These are phyloP conservation scores for Globisporangium uncinulatum DNA, from an alignment of 352 stramenopile genomes.

Conservation along the genomic window DNA sequence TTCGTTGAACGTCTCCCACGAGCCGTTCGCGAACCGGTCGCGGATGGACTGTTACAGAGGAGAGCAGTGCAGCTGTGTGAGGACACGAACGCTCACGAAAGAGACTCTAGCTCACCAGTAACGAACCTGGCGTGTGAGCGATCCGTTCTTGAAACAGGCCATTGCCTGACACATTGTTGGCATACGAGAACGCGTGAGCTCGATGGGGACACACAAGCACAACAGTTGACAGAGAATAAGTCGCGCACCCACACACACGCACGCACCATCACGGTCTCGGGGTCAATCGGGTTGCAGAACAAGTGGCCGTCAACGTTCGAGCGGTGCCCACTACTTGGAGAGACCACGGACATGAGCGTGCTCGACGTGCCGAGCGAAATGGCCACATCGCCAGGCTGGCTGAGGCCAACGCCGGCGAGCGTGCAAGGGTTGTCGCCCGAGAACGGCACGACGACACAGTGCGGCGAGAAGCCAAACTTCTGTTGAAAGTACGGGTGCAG, in stretches of 20 bases:
- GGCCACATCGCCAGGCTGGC: conserved; percentile 41
- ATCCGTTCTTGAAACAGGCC: conserved; percentile 87
- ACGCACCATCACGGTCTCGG: conserved; percentile 51
- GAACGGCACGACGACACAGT: conserved; percentile 66
- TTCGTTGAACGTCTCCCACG: conserved; percentile 53
- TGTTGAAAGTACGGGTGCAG: conserved; percentile 60
- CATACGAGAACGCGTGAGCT: too few relatives aligned
- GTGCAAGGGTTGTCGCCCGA: conserved; percentile 82
- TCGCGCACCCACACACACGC: background rate
- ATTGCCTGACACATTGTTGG: conserved; percentile 69
- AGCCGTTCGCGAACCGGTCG: conserved; percentile 28
- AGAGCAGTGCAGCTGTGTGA: background rate
- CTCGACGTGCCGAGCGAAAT: conserved; percentile 65
- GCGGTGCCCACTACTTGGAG: conserved; percentile 5
- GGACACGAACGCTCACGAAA: background rate
- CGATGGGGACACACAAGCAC: too few relatives aligned
- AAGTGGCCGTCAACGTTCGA: conserved; percentile 73
- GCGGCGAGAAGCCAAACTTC: conserved; percentile 50
- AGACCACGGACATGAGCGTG: conserved; percentile 55
- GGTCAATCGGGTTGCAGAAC: conserved; percentile 75
- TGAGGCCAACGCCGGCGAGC: conserved; percentile 59
- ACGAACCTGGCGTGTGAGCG: conserved; percentile 54
- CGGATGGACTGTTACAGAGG: conserved; percentile 25
- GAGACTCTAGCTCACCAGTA: background rate
- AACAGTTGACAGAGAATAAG: too few relatives aligned